A percentile compares a stretch with the other conserved stretches of the same genome.
Evolutionary conservation across 331 rosid species (phyloP).

Genomic region (Acacia concinna): DNA sequence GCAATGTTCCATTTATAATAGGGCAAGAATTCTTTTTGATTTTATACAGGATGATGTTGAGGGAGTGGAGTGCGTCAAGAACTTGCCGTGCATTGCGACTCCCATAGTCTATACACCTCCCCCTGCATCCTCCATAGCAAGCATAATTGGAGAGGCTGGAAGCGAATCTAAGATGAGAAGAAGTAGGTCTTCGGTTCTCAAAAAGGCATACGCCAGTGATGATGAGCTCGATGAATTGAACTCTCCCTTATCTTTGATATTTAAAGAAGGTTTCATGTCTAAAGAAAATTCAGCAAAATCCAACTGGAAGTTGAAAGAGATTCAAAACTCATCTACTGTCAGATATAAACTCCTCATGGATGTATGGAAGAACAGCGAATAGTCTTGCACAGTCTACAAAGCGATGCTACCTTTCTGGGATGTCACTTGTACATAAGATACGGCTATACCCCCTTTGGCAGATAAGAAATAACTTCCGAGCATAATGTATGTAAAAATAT

Average conservation of each 20-base stretch:
- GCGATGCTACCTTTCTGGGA: not conserved
- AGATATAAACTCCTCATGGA: constrained; percentile 80
- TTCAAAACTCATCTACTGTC: constrained; percentile 39
- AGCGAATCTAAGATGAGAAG: constrained; percentile 56
- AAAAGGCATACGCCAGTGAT: constrained; percentile 74
- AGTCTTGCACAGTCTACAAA: constrained; percentile 8
- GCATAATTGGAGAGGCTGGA: constrained; percentile 57
- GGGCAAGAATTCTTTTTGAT: not conserved
- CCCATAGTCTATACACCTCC: constrained; percentile 60
- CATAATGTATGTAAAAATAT: not conserved
- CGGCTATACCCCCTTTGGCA: not conserved
- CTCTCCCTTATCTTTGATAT: constrained; percentile 61
- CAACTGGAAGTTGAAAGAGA: constrained; percentile 42
- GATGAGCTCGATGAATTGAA: constrained; percentile 81
- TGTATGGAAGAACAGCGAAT: constrained; percentile 64
- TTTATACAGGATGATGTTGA: constrained; percentile 48
- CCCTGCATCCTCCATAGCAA: constrained; percentile 43
- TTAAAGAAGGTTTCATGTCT: constrained; percentile 37
- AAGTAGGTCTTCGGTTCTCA: constrained; percentile 60
- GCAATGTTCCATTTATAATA: not conserved
- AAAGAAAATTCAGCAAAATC: constrained; percentile 38
- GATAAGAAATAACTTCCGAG: not conserved
- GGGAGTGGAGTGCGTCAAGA: constrained; percentile 41
- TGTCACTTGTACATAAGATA: constrained; percentile 6
- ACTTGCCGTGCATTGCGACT: constrained; percentile 58